These are phyloP conservation scores for Talaromyces piceae DNA, from an alignment of 2,329 filamentous ascomycete genomes.

Conservation along the genomic window DNA sequence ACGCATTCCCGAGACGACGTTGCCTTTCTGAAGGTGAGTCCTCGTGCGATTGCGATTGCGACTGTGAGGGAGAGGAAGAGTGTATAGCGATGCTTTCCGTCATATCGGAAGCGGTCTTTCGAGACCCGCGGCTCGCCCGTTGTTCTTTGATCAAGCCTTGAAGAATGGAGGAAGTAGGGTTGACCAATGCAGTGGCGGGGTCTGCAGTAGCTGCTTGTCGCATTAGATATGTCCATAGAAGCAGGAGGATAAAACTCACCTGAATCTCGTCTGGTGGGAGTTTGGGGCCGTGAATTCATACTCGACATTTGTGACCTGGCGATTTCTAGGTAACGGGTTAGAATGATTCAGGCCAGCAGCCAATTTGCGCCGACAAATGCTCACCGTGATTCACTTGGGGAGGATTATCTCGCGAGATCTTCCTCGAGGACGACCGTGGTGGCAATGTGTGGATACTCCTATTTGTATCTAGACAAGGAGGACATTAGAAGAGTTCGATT, in stretches of 20 bases:
- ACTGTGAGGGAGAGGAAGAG: slow-evolving; percentile 13
- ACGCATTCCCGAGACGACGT: slow-evolving; percentile 22
- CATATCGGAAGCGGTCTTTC: slow-evolving; percentile 18
- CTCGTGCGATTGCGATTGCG: slow-evolving; percentile 22
- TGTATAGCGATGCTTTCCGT: slow-evolving; percentile 17
- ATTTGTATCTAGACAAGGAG: background rate
- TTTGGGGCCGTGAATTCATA: slow-evolving; percentile 10
- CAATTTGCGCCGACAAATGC: background rate
- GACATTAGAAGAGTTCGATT: background rate
- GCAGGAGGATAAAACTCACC: background rate
- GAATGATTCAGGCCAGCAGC: background rate
- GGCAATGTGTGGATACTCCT: slow-evolving; percentile 3
- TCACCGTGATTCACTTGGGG: slow-evolving; percentile 12
- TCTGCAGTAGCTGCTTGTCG: slow-evolving; percentile 24
- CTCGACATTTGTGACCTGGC: slow-evolving; percentile 11
- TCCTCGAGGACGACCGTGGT: slow-evolving; percentile 6
- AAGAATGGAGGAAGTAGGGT: slow-evolving; percentile 32
- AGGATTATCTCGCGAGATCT: slow-evolving; percentile 10
- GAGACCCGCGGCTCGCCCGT: slow-evolving; percentile 30
- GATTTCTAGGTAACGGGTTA: slow-evolving; percentile 1
- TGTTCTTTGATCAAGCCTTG: slow-evolving; percentile 36
- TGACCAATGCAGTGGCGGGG: slow-evolving; percentile 25
- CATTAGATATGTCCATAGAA: slow-evolving; percentile 1
- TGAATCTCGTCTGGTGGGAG: slow-evolving; percentile 8
- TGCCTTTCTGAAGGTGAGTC: slow-evolving; percentile 30